Base-by-base conservation (phyloP, 495 filamentous ascomycete species). In the Penicillium crystallinum region DNA sequence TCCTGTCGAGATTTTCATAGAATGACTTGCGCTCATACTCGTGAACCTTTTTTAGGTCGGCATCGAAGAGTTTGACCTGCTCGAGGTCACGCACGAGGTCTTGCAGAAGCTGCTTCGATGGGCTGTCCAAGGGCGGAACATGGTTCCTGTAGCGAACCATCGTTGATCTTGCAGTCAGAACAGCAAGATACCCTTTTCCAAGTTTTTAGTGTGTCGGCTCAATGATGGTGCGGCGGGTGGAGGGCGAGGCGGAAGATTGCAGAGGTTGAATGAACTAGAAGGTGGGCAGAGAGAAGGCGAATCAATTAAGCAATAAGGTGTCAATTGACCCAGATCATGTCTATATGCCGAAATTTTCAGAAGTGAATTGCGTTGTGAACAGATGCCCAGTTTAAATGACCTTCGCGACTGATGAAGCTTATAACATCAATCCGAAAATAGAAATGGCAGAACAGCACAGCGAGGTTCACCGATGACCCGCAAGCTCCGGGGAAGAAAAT, bases 91-190 rank as follows among this genome's bases (percentile, higher is more conserved):
- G 58, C 4, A 63, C 58, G 1, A 81, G 63, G 27, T 79, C 77
- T n/a, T 63, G 56, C n/a, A 79, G 62, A 2, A 79, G 68, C 46
- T 81, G 77, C 18, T 67, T 63, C 5, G 77, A 79, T 2, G 77
- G 75, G 49, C 74, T 78, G 49, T 50, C 48, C 48, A 50, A 18
- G 2, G 37, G 25, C 23, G 48, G 56, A 61, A 61, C 70, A 72
- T 72, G 18, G 17, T 41, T n/a, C 30, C 17, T n/a, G n/a, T 47
- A 47, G 14, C 25, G 40, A 8, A 8, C 6, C 40, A 43, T 43
- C 9, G 8, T 43, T 11, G 40, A 15, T 1, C n/a, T 38, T n/a
- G 34, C 18, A 10, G 38, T 18, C 14, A 15, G 34, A 30, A 15
- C 22, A 17, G n/a, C 11, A 36, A 11, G 6, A 18, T 37, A 10